Base-by-base conservation (phyloP, 83 land plant genomes). In the Picea abies region DNA sequence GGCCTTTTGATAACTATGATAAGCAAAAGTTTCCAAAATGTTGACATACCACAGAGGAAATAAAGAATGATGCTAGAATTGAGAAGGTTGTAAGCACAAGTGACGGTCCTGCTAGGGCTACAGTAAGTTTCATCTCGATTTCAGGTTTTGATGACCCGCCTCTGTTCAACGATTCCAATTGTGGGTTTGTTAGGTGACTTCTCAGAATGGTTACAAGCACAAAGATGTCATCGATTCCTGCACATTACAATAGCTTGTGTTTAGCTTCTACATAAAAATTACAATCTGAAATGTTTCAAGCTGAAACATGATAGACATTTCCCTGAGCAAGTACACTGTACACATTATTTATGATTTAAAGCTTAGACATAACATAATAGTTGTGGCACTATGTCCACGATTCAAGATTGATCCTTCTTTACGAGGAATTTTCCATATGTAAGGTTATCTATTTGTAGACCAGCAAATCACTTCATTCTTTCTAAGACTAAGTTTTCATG, bases 161-260 rank as follows among this genome's bases (percentile, higher is more conserved):
- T 76, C 63, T 41, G 29, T 16, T 79, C 22, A 77, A 15, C 3
- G 71, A 82, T 63, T 83, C 44, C 22, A 86, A 22, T 60, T 44
- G 78, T 32, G 90, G 84, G 37, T 86, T 82, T 77, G 82, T 79
- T 44, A 89, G 66, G 63, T 41, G 87, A 58, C 82, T 89, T 52
- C 89, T 61, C 76, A 89, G 25, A 39, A 87, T 87, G 80, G 65
- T 87, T 20, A 86, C 86, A 47, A 89, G 84, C 22, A 89, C 90
- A 76, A 89, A 89, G 10, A 86, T 89, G 82, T 89, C 90, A 72
- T 89, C 90, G 41, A 89, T 84, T 25, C 90, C 90, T 89, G 81
- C 88, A 85, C 6, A 32, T 52, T 15, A 49, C 14, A 72, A 41
- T 41, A 41, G 56, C 23, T 3, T n/a, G n/a, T 39, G n/a, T 32